Evolutionary conservation across 2,329 filamentous ascomycete genomes (phyloP).

Genomic region (Plectosphaerella cucumerina): DNA sequence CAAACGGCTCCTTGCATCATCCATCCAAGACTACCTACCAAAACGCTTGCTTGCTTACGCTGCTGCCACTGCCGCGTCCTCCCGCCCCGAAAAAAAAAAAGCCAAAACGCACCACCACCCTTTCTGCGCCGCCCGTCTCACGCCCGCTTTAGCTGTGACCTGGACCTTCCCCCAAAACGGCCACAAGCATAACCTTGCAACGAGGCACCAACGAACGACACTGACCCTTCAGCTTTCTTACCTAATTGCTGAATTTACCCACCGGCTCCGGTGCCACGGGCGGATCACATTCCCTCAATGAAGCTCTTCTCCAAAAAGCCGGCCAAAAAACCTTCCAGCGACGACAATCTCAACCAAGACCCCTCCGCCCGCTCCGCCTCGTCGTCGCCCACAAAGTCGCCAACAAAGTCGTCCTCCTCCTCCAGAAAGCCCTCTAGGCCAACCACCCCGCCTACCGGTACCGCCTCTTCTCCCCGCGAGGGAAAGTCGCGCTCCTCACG

Average conservation of each 20-base stretch:
- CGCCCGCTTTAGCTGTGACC: no score
- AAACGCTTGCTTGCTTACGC: no score
- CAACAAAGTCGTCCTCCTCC: constrained; percentile 23
- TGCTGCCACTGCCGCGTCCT: no score
- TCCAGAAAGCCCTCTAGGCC: constrained; percentile 31
- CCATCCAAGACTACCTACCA: no score
- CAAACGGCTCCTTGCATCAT: no score
- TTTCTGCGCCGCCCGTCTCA: no score
- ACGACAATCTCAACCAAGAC: constrained; percentile 28
- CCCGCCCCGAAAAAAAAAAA: no score
- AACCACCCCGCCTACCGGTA: constrained; percentile 19
- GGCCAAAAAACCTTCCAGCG: constrained; percentile 30
- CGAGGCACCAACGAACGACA: constrained; percentile 6
- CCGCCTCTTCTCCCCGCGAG: constrained; percentile 10
- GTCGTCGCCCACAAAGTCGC: constrained; percentile 18
- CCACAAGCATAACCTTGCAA: constrained; percentile 15
- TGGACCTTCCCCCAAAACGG: no score
- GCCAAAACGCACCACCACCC: no score
- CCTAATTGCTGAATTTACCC: constrained; percentile 15
- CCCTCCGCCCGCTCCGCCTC: constrained; percentile 29
- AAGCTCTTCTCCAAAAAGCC: constrained; percentile 50
- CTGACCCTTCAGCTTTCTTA: constrained; percentile 16
- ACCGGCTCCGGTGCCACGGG: background rate
- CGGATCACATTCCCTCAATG: constrained; percentile 30
- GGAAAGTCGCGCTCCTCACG: constrained; percentile 38